Base-by-base conservation (phyloP, 352 stramenopile genomes). In the Phytopythium kandeliae region DNA sequence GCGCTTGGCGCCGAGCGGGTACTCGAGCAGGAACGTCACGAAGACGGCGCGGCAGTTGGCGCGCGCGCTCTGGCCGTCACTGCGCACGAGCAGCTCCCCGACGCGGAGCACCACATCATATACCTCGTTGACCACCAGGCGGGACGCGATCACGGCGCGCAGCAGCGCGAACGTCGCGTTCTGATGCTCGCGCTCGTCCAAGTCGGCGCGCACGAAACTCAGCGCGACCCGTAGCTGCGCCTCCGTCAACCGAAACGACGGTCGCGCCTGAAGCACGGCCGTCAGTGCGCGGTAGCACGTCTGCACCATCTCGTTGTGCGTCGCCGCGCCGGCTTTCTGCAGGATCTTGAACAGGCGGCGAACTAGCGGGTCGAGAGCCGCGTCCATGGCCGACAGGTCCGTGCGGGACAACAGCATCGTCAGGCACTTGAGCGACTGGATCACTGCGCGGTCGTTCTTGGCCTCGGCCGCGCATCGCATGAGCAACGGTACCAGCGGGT, bases 41-140 rank as follows among this genome's bases (percentile, higher is more conserved):
- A 86, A 94, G 62, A 96, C 91, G 0, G 63, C 71, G 22, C 67
- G 76, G 57, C 77, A 96, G 63, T 86, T 85, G 31, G 81, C 43
- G 28, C 95, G 86, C 24, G 97, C 81, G 22, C 78, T 86, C 45
- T 81, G 67, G 16, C 92, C 89, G 40, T 97, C 86, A 57, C 86
- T 98, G 55, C 96, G 89, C 43, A 98, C 92, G 21, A 97, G 74
- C 46, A 98, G 75, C 68, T 98, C 89, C 8, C 96, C 85, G 22
- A 98, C 80, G 46, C 84, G 86, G 42, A 98, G 81, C 75, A 98
- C 97, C 15, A 98, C 74, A 61, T 99, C 96, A 67, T 98, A 99
- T 52, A 98, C 85, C 62, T 98, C 94, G 41, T 92, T 74, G 43
- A 97, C 96, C 13, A 97, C 80, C 30, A 96, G 94, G 21, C 76